Conservation (phyloP, 495 filamentous ascomycete species). For the Barbatosphaeria neglecta region DNA sequence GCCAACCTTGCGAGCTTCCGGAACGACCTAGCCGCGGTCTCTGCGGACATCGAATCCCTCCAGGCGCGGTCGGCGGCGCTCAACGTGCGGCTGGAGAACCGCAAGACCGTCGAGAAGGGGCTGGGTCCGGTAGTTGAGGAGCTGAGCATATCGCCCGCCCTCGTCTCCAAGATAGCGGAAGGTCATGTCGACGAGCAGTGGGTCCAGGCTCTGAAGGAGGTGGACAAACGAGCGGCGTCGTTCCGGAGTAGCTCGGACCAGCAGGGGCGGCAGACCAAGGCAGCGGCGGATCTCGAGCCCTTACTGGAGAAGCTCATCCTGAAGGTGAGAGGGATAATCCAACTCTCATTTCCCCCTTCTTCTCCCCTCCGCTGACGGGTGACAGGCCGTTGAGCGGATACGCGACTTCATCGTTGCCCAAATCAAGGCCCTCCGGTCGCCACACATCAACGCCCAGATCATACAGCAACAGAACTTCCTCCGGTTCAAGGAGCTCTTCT, state of each 20-base stretch:
- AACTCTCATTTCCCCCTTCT: background rate
- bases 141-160: constrained; percentile 69
- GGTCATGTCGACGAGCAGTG: constrained; percentile 84
- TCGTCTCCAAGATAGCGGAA: constrained; percentile 74
- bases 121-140: constrained; percentile 88
- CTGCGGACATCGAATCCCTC: constrained; percentile 85
- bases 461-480: constrained; percentile 87
- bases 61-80: constrained; percentile 75
- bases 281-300: constrained; percentile 71
- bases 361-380: constrained; percentile 2
- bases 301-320: constrained; percentile 71
- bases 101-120: constrained; percentile 76
- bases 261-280: constrained; percentile 46
- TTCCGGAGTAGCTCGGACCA: constrained; percentile 54
- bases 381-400: constrained; percentile 82
- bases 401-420: constrained; percentile 87
- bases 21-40: constrained; percentile 80
- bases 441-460: constrained; percentile 90
- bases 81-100: constrained; percentile 79
- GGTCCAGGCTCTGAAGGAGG: constrained; percentile 72
- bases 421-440: constrained; percentile 83
- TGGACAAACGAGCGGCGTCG: constrained; percentile 63
- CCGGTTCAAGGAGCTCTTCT: constrained; percentile 74
- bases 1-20: constrained; percentile 84
- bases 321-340: constrained; percentile 41